phyloP scores from a whole-genome alignment of 768 basidiomycete genomes.

The Serendipita sp. region DNA sequence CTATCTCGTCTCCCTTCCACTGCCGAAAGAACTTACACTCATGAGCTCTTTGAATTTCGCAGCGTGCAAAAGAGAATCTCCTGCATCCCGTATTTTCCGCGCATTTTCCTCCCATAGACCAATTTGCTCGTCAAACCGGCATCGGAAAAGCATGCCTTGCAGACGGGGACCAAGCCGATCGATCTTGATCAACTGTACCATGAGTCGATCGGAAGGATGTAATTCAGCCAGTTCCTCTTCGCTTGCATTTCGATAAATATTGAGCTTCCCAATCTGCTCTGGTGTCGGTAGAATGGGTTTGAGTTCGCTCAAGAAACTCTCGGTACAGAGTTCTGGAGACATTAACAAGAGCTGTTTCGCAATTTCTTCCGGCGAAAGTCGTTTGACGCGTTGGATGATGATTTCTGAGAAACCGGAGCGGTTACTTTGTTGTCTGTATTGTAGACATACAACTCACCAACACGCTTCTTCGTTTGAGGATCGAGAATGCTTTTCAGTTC shows the following conservation, averaged over 20 bases:
- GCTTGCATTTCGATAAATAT: slow-evolving; percentile 74
- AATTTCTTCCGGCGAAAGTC: slow-evolving; percentile 72
- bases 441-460: slow-evolving; percentile 41
- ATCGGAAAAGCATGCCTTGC: slow-evolving; percentile 89
- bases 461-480: slow-evolving; percentile 78
- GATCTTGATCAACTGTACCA: slow-evolving; percentile 94
- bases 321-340: slow-evolving; percentile 71
- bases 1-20: neutral
- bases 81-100: slow-evolving; percentile 64
- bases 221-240: slow-evolving; percentile 70
- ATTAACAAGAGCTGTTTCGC: slow-evolving; percentile 71
- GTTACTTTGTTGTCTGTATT: neutral
- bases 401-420: slow-evolving; percentile 42
- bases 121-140: slow-evolving; percentile 76
- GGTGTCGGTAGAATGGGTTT: slow-evolving; percentile 79
- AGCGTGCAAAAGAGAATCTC: slow-evolving; percentile 63
- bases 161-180: slow-evolving; percentile 75
- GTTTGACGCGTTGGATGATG: slow-evolving; percentile 73
- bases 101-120: slow-evolving; percentile 73
- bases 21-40: slow-evolving; percentile 32
- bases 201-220: slow-evolving; percentile 89
- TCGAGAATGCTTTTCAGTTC: slow-evolving; percentile 86
- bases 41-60: slow-evolving; percentile 78
- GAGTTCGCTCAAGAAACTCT: slow-evolving; percentile 77
- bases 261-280: slow-evolving; percentile 80